Percentiles rank a stretch among this genome's conserved stretches.
Conservation (phyloP, 78 protist genomes). For the Capsaspora owczarzaki region DNA sequence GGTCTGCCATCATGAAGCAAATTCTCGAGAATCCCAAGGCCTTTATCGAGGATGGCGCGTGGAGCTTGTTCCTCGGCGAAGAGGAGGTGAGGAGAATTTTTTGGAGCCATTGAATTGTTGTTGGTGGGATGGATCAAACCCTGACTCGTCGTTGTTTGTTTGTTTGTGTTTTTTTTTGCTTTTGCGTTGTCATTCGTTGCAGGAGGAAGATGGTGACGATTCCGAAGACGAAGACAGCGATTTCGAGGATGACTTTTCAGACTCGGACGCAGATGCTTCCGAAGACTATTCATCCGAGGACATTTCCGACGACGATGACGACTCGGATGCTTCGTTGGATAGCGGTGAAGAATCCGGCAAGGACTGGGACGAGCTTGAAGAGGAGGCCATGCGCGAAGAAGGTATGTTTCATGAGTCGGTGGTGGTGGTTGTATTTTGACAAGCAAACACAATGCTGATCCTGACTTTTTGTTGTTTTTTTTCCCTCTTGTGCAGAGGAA, state of each 20-base stretch:
- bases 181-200: not conserved
- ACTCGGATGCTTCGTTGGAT: slow-evolving; percentile 19
- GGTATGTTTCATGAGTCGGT: not conserved
- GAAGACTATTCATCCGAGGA: slow-evolving; percentile 39
- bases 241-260: not conserved
- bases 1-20: slow-evolving; percentile 67
- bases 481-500: not conserved
- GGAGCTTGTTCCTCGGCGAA: slow-evolving; percentile 59
- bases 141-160: not conserved
- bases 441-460: not conserved
- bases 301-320: slow-evolving; percentile 13
- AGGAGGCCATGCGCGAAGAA: not conserved
- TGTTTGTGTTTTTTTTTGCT: not conserved
- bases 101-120: not conserved
- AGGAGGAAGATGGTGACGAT: slow-evolving; percentile 4
- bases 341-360: slow-evolving; percentile 30
- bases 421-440: too few relatives aligned
- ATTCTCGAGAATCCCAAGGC: slow-evolving; percentile 39
- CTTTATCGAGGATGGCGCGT: slow-evolving; percentile 73
- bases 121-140: too few relatives aligned
- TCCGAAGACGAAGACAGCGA: slow-evolving; percentile 9
- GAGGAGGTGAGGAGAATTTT: not conserved
- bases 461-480: not conserved
- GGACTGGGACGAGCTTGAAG: slow-evolving; percentile 26
- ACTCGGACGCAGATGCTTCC: not conserved